Base-by-base conservation (phyloP, 148 eudicot genomes). In the Pouteria glomerata region DNA sequence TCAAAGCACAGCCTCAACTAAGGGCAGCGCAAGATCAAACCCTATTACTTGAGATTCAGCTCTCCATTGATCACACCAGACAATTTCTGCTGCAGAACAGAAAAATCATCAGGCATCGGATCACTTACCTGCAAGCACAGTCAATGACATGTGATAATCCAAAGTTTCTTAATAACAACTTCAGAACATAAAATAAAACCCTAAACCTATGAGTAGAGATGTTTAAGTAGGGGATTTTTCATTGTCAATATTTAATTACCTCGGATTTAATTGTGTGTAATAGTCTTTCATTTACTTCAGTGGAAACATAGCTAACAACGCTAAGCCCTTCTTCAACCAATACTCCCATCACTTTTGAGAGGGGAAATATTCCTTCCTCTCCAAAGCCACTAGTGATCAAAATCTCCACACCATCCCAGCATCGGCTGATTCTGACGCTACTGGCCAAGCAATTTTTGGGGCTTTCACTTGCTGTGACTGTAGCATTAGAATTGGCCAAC, bases 201-300 rank as follows among this genome's bases (percentile, higher is more conserved):
- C 37, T 59, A 59, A 59, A 59, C 23, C 63, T 31, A 30, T 37
- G 48, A 44, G 13, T 44, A 44, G 13, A 44, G 48, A 15, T 6
- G 8, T 7, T 8, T 15, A n/a, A n/a, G n/a, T n/a, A n/a, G n/a
- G n/a, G n/a, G n/a, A n/a, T n/a, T n/a, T n/a, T n/a, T n/a, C n/a
- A n/a, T n/a, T n/a, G n/a, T n/a, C n/a, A n/a, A n/a, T n/a, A n/a
- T 44, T 8, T 44, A 15, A 57, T 11, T 82, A 88, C 90, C 93
- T 86, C 81, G 21, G 82, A 63, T 64, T 81, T 85, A 51, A 88
- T 84, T 27, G 60, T 80, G 47, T 82, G 63, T 7, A 84, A 34
- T 64, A 80, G 42, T 13, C 69, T 73, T 3, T 14, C 73, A 59
- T 78, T 74, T 3, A 53, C 57, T 65, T 35, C 77, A 29, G 83